A percentile compares a stretch with the other conserved stretches of the same genome.
phyloP scores from a whole-genome alignment of 306 rosid genomes.

The Vigna angularis region DNA sequence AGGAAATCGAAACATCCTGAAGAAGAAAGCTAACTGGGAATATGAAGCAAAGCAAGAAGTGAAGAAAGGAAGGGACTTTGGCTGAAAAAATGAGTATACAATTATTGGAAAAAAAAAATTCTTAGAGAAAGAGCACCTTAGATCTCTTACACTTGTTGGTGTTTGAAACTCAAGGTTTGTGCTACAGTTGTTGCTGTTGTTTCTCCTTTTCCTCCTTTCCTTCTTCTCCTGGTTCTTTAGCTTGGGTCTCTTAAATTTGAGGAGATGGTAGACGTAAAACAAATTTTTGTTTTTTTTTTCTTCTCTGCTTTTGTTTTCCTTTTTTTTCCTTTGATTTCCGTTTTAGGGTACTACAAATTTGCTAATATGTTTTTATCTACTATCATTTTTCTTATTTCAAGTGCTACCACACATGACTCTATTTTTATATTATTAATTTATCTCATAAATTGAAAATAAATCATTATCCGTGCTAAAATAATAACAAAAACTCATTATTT shows the following conservation, averaged over 20 bases:
- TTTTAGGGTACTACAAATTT: not conserved
- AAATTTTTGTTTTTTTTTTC: constrained; percentile 15
- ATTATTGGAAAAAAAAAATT: not conserved
- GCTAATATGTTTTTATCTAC: constrained; percentile 11
- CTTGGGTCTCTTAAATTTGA: constrained; percentile 51
- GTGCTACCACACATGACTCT: not conserved
- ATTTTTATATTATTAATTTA: not conserved
- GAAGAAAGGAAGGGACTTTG: not conserved
- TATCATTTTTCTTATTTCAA: not conserved
- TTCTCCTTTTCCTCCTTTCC: not conserved
- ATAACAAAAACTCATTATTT: no score
- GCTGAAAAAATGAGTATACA: constrained; percentile 3
- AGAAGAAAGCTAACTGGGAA: constrained; percentile 19
- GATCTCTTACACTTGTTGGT: not conserved
- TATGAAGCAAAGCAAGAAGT: not conserved
- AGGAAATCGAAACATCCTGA: constrained; percentile 30
- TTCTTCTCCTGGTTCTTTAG: constrained; percentile 16
- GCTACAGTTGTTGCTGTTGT: constrained; percentile 46
- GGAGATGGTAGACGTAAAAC: constrained; percentile 54
- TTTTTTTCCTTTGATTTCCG: not conserved
- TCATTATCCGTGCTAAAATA: no score
- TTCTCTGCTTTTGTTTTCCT: not conserved
- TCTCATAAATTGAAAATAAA: not conserved
- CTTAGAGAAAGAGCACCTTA: constrained; percentile 53
- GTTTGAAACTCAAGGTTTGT: constrained; percentile 36